Base-by-base conservation (phyloP, 2,329 filamentous ascomycete genomes). In the Seiridium unicorne region DNA sequence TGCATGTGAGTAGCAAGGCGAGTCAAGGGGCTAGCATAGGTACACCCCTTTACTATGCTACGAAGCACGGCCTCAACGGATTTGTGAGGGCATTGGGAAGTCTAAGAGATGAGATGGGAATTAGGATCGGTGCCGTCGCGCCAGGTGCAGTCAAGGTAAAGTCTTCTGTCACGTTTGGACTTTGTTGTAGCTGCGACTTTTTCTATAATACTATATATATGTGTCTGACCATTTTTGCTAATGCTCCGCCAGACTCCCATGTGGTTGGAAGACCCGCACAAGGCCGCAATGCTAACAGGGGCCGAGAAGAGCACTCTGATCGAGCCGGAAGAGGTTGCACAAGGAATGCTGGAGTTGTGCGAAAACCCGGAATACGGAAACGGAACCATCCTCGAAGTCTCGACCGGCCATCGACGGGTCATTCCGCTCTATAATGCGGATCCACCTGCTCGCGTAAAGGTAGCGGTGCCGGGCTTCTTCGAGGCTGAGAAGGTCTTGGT, bases 321-420 rank as follows among this genome's bases (percentile, higher is more conserved):
- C 4, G 40, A 32, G 1, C 46, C 56, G 7, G 47, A 51, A 32
- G 38, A 58, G 35, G 35, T 58, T 10, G 56, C 56, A 4, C 42
- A 44, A 36, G 56, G 34, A 10, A 51, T 58, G 56, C 40, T 51
- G 35, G 46, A 58, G 18, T 18, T 58, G 13, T 42, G 44, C 47
- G 56, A 58, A 35, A 58, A 58, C 26, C 56, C 56, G 2, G 64
- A 67, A 42, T 62, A 71, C 34, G 68, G 70, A 46, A 58, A 74
- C 48, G 72, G 71, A 5, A 74, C 73, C 1, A 72, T 75, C 26
- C 57, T 74, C 26, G 70, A 75, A 58, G 66, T 75, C 32, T 64
- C 63, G 9, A 63, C 60, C 42, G 62, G 58, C 2, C 60, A 56
- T 32, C 69, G 59, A 48, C 64, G 72, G 40, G 69, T 72, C 1